Percentiles rank a stretch among this genome's conserved stretches.
These are phyloP conservation scores for Incumbomyces delicatus DNA, from an alignment of 2,329 filamentous ascomycete genomes.

Conservation along the genomic window DNA sequence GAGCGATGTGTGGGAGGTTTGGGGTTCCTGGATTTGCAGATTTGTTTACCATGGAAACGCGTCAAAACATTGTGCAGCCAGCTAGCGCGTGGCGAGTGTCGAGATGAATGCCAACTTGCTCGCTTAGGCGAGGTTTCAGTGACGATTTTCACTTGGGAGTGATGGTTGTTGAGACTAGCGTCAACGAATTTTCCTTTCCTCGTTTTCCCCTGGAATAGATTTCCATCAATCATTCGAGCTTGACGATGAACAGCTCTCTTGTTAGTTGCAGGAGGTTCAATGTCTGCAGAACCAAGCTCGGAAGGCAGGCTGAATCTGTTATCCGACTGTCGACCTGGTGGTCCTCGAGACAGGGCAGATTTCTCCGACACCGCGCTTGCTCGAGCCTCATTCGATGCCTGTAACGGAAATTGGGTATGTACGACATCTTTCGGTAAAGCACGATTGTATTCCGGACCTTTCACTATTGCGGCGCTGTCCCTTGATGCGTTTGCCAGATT, in stretches of 20 bases:
- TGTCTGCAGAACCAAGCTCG: slow-evolving; percentile 5
- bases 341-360: background rate
- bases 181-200: slow-evolving; percentile 10
- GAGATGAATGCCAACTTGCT: slow-evolving; percentile 1
- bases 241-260: slow-evolving; percentile 14
- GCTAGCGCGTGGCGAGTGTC: slow-evolving; percentile 10
- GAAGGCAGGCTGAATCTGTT: slow-evolving; percentile 5
- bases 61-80: slow-evolving; percentile 14
- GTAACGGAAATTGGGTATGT: background rate
- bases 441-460: background rate
- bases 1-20: slow-evolving; percentile 1
- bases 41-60: slow-evolving; percentile 11
- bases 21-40: slow-evolving; percentile 7
- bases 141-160: slow-evolving; percentile 4
- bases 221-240: slow-evolving; percentile 16
- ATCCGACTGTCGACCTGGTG: background rate
- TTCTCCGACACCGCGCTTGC: background rate
- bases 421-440: background rate
- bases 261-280: slow-evolving; percentile 10
- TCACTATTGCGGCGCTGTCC: background rate
- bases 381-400: background rate
- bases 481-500: background rate
- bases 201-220: slow-evolving; percentile 9
- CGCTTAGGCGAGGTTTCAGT: background rate
- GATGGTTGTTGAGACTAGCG: background rate